A percentile compares a stretch with the other conserved stretches of the same genome.
These are phyloP conservation scores for Cinchona pubescens DNA, from an alignment of 257 asterid genomes.

Conservation along the genomic window DNA sequence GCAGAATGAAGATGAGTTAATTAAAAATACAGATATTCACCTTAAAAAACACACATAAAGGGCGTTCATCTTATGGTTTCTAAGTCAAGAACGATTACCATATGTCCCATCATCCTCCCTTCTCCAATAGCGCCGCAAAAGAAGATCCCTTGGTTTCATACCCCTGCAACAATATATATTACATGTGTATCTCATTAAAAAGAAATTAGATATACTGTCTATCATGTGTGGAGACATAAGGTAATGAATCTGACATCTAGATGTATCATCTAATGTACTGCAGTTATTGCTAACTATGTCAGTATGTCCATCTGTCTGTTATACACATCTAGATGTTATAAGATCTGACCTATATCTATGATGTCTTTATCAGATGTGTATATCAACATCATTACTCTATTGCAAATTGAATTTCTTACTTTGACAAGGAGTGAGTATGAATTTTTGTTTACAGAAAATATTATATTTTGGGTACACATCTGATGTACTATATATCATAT, in stretches of 20 bases:
- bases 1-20: conserved; percentile 16
- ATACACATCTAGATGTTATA: too few species aligned
- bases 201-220: neutral
- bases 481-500: neutral
- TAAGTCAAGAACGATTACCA: conserved; percentile 46
- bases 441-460: too few species aligned
- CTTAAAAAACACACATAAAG: neutral
- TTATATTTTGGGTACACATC: too few species aligned
- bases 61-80: conserved; percentile 1
- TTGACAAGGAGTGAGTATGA: neutral
- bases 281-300: conserved; percentile 91
- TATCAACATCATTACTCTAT: too few species aligned
- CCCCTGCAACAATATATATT: conserved; percentile 60
- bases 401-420: neutral
- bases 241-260: too few species aligned
- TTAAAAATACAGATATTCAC: neutral
- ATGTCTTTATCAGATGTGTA: too few species aligned
- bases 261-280: too few species aligned
- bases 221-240: too few species aligned
- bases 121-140: conserved; percentile 92
- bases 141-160: conserved; percentile 83
- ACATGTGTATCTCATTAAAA: conserved; percentile 5
- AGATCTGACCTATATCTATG: too few species aligned
- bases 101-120: conserved; percentile 98
- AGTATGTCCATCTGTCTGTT: conserved; percentile 94